Base-by-base conservation (phyloP, 78 protist species). In the Salpingoeca rosetta region DNA sequence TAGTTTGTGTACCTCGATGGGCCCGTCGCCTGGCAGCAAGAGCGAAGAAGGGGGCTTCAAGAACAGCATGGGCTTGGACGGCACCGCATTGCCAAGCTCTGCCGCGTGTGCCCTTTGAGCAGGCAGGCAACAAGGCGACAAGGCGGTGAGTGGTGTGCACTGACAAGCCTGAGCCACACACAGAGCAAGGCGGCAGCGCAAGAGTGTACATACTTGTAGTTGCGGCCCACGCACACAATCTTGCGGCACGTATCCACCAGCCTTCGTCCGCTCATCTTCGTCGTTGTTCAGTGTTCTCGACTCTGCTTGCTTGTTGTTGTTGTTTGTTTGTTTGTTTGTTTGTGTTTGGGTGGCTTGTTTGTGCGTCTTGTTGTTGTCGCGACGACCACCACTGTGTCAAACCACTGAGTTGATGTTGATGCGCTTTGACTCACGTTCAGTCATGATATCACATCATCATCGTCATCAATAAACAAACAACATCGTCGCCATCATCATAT, bases 31-130 rank as follows among this genome's bases (percentile, higher is more conserved):
- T 0, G 0, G 24, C 12, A n/a, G 2, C 40, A 85, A 1, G 44
- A 44, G 80, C 35, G 80, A 7, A 12, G 85, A n/a, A 36, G 91
- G 39, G 24, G 91, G 91, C 82, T 88, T 88, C 51, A 88, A 84
- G 31, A 88, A 88, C 73, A 82, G 41, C 38, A 88, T 7, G 38
- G 91, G 91, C 74, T 43, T 81, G 0, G 80, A 38, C 37, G 88
- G 87, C 39, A 84, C 81, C 0, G 87, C 43, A 17, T 77, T 36
- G 27, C 43, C 42, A 80, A 88, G 12, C 51, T 88, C 91, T 44
- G 28, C 39, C 10, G 91, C 91, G 22, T 88, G 91, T n/a, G 1
- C 57, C 35, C 80, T 76, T 11, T 73, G 77, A 56, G 72, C 11
- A n/a, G n/a, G 65, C 17, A 22, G 65, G 7, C 17, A 7, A 51